Base-by-base conservation (phyloP, 441 rosid species). In the Pelargonium australe region DNA sequence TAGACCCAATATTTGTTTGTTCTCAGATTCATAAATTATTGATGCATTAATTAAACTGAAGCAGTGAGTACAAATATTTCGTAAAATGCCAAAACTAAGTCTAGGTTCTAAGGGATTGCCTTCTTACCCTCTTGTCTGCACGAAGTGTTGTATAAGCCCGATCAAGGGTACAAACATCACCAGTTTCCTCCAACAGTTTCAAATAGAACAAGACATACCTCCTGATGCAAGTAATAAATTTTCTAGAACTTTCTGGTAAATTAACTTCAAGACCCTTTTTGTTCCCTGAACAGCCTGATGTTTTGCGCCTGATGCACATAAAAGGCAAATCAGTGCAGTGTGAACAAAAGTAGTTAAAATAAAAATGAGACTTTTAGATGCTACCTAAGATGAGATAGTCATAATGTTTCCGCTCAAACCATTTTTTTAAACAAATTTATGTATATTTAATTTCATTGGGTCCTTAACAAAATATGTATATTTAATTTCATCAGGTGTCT, bases 221-320 rank as follows among this genome's bases (percentile, higher is more conserved):
- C 72, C 98, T 78, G 71, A 95, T 92, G 83, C 98, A 89, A 45
- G 98, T 92, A 73, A 95, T 95, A 82, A 95, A 95, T 72, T 95
- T 92, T 72, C 99, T 86, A 13, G 98, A 95, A 80, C 98, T 95
- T 85, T 95, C 97, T 77, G 97, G 88, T 74, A 92, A 82, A 80
- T 90, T 88, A 67, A 92, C 97, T 82, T 92, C 99, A 73, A 92
- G 97, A 69, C 79, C 83, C 80, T 83, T 95, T 80, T 86, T 95
- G 87, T 85, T 95, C 68, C 90, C 96, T 55, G 93, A 77, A 69
- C 87, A 55, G 69, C 90, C 89, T 73, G 92, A 89, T 70, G 96
- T 79, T 81, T 83, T 95, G 71, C 99, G 91, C 86, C 98, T 95
- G 83, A 67, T 58, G 77, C 44, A 72, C 68, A 73, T 62, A 66